These are phyloP conservation scores for Avena eriantha DNA, from an alignment of 176 grass and related monocot species.

Conservation along the genomic window DNA sequence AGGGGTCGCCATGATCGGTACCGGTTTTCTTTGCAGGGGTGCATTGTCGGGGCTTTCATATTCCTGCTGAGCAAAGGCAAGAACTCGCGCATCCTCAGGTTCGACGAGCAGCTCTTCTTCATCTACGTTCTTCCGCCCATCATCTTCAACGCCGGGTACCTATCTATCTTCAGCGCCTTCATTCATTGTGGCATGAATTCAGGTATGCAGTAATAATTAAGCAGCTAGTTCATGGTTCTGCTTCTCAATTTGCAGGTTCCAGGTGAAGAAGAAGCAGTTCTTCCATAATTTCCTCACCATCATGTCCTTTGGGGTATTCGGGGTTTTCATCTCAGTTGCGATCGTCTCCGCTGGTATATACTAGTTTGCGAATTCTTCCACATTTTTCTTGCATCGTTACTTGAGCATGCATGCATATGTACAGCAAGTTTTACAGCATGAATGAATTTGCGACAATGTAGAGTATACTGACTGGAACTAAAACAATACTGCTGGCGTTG, in stretches of 20 bases:
- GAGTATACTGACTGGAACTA: not conserved
- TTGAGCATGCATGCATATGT: not conserved
- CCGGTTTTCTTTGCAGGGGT: conserved; percentile 50
- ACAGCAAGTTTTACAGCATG: not conserved
- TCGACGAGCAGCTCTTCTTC: conserved; percentile 93
- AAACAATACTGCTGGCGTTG: not conserved
- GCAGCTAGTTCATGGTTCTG: not conserved
- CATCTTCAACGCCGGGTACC: conserved; percentile 92
- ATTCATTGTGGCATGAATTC: not conserved
- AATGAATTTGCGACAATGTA: not conserved
- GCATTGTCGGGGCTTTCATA: conserved; percentile 65
- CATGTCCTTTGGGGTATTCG: conserved; percentile 82
- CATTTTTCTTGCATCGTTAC: not conserved
- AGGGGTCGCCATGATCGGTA: too few species aligned
- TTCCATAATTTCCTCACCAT: conserved; percentile 96
- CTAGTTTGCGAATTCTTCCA: not conserved
- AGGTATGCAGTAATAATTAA: not conserved
- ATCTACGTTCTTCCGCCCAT: conserved; percentile 89
- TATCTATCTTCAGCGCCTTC: not conserved
- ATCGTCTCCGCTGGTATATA: conserved; percentile 74
- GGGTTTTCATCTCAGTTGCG: conserved; percentile 80
- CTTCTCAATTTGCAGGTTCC: conserved; percentile 49
- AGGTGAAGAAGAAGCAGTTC: conserved; percentile 98
- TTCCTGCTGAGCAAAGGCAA: conserved; percentile 67
- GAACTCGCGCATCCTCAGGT: conserved; percentile 77